Conservation (phyloP, 345 rosid species). For the Capsella bursapastoris region DNA sequence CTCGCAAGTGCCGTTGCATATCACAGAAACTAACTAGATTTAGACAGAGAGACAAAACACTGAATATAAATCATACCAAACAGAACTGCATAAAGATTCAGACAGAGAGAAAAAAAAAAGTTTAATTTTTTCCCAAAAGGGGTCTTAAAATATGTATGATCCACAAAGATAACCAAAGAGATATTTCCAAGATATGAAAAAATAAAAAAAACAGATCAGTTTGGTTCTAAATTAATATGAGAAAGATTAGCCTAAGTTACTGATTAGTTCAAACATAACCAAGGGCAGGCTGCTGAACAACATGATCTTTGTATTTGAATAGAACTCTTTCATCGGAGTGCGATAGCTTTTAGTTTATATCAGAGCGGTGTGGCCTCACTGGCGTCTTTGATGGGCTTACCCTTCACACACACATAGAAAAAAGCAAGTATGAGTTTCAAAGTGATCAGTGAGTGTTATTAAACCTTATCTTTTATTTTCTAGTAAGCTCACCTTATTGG, state of each 20-base stretch:
- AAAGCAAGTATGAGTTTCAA: not conserved
- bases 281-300: not conserved
- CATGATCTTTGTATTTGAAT: not conserved
- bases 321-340: slow-evolving; percentile 12
- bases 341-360: slow-evolving; percentile 38
- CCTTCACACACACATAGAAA: slow-evolving; percentile 51
- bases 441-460: not conserved
- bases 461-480: too few relatives aligned
- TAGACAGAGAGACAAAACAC: not conserved
- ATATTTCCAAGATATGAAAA: not conserved
- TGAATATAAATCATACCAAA: not conserved
- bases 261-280: slow-evolving; percentile 15
- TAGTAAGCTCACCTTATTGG: slow-evolving; percentile 61
- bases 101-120: not conserved
- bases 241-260: slow-evolving; percentile 3
- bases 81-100: not conserved
- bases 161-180: slow-evolving; percentile 8
- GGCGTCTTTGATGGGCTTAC: slow-evolving; percentile 98
- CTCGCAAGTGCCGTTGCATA: too few relatives aligned
- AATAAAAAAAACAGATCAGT: not conserved
- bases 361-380: slow-evolving; percentile 70
- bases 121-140: not conserved
- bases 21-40: not conserved
- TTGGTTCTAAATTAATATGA: not conserved
- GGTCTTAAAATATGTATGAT: not conserved